These are phyloP conservation scores for Persicaria tinctoria DNA, from an alignment of 148 eudicot genomes.

Conservation along the genomic window DNA sequence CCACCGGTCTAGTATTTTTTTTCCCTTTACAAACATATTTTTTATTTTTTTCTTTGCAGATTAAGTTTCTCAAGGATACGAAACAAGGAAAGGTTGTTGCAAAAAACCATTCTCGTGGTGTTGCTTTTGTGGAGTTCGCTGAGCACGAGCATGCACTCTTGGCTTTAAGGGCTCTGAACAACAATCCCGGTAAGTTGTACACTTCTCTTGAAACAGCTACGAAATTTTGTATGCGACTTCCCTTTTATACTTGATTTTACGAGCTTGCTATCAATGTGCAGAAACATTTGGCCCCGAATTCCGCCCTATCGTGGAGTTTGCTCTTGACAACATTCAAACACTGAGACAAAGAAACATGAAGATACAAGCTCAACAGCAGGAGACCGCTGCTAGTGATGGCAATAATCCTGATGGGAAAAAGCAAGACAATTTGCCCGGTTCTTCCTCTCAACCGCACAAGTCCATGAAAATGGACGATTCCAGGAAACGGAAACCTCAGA, in stretches of 20 bases:
- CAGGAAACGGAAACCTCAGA: constrained; percentile 45
- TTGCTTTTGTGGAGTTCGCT: constrained; percentile 81
- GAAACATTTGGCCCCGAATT: constrained; percentile 73
- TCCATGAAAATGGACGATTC: constrained; percentile 25
- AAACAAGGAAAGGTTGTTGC: constrained; percentile 46
- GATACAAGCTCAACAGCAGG: constrained; percentile 26
- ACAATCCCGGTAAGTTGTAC: constrained; percentile 72
- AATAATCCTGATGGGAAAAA: constrained; percentile 19
- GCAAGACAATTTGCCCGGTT: constrained; percentile 19
- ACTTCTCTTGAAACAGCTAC: background rate
- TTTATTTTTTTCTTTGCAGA: constrained; percentile 34
- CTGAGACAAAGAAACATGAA: constrained; percentile 52
- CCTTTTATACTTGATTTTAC: background rate
- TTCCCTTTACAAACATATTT: background rate
- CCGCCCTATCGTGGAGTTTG: constrained; percentile 97
- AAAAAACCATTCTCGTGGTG: constrained; percentile 82
- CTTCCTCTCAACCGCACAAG: constrained; percentile 21
- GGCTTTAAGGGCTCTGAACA: constrained; percentile 87
- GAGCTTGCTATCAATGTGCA: constrained; percentile 16
- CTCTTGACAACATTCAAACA: constrained; percentile 76
- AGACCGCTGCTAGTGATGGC: constrained; percentile 8
- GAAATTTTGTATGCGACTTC: background rate
- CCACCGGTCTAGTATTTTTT: background rate
- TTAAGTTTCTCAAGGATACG: constrained; percentile 64
- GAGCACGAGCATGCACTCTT: constrained; percentile 99